Base-by-base conservation (phyloP, 805 yeast species). In the Brettanomyces naardenensis region DNA sequence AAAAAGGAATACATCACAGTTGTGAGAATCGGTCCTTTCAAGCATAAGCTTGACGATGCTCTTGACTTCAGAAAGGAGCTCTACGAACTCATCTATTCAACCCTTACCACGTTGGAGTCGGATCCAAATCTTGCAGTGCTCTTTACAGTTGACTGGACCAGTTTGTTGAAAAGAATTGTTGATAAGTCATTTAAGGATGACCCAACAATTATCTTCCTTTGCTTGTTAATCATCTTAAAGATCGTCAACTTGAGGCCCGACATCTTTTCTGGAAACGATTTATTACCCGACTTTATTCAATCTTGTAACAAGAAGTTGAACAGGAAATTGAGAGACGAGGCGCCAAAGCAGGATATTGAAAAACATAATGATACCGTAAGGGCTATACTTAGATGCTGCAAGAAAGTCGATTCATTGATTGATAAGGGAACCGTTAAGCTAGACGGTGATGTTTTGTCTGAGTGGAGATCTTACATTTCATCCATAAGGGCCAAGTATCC, bases 11-110 rank as follows among this genome's bases (percentile, higher is more conserved):
- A 74, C 48, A 73, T 80, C 32, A 78, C 78, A 38, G 63, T 69
- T 15, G 78, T 86, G 25, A 81, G 80, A 33, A 84, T 87, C 75
- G 95, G 95, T 2, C 94, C 95, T 0, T 85, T 81, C 65, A 84
- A 83, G 52, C 89, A 84, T 53, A 77, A 78, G 43, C 72, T 84
- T 28, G 95, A 86, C 49, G 80, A 79, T 46, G 92, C 88, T 0
- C 64, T 83, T 28, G 86, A 78, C 42, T 73, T 76, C 41, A 68
- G 95, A 38, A 82, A 82, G 52, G 70, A 81, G 28, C 67, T 83
- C 5, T 82, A 79, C 54, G 95, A 85, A 51, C 60, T 79, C 18
- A 59, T 85, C 21, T 80, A 77, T 53, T 69, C 84, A 6, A 54
- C 81, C 32, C 52, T 64, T 10, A 53, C 55, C 5, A 48, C 61